Base-by-base conservation (phyloP, 1,284 basidiomycete species). In the Cystobasidium sp. region DNA sequence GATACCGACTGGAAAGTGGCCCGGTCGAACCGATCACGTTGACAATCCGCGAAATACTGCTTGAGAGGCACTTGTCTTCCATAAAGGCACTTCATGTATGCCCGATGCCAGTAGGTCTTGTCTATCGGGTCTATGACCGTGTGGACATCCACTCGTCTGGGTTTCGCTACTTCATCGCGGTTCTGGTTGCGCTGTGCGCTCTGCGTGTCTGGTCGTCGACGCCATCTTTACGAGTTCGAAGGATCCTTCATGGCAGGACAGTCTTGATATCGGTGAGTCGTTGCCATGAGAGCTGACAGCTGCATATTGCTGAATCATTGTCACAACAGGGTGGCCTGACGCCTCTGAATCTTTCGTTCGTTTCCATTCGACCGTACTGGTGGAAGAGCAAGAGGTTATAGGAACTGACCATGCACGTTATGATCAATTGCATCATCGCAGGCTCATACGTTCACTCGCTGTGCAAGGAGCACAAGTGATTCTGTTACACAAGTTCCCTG, bases 401-500 rank as follows among this genome's bases (percentile, higher is more conserved):
- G 59, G 59, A 12, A 49, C 46, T 49, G 46, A 49, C 46, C 46
- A 56, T 56, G 53, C 53, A 37, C 44, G 24, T 39, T 51, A 16
- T 16, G 41, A 59, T 31, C 44, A 18, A 39, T 22, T 9, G 18
- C 44, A n/a, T 41, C 44, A 24, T 20, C 18, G n/a, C 39, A 56
- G 67, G 1, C 65, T 78, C 12, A 56, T 77, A 12, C 68, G 72
- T 12, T 62, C 53, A 10, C 69, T 79, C 20, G 79, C 79, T 14
- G n/a, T 39, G 1, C 62, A 72, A 41, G 78, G 79, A 18, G 77
- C 78, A 1, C 78, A 78, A 55, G 69, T 78, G 18, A 70, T 79
- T 53, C 74, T 74, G 12, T 62, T 79, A 6, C 74, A 76, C 46
- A 78, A 76, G 16, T 49, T 65, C 43, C 76, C 77, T 1, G 24